A percentile compares a stretch with the other conserved stretches of the same genome.
Evolutionary conservation across 768 basidiomycete species (phyloP).

Genomic region (Nevesoporus exiguus): DNA sequence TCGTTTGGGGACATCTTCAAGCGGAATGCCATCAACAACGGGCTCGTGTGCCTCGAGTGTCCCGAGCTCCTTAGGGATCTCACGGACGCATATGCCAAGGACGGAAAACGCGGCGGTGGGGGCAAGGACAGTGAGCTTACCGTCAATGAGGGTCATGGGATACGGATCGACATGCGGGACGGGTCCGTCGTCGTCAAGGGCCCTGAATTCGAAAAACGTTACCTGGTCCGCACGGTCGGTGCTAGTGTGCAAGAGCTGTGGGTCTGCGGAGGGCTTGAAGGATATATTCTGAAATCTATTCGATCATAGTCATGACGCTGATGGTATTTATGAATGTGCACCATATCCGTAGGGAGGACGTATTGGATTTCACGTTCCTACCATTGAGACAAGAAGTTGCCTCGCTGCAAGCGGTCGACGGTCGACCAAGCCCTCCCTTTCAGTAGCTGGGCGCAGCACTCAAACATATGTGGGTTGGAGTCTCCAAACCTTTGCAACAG

Average conservation of each 20-base stretch:
- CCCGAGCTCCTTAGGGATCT: constrained; percentile 86
- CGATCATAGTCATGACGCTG: constrained; percentile 30
- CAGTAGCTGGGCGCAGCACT: not conserved
- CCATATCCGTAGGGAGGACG: not conserved
- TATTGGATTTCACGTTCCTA: not conserved
- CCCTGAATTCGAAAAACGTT: constrained; percentile 46
- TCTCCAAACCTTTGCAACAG: not conserved
- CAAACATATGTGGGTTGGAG: not conserved
- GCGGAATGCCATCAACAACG: constrained; percentile 98
- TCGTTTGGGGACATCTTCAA: constrained; percentile 99
- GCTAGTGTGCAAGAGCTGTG: constrained; percentile 96
- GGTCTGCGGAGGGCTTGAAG: constrained; percentile 93
- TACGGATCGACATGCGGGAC: constrained; percentile 65
- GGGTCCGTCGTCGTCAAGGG: constrained; percentile 61
- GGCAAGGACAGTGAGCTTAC: constrained; percentile 82
- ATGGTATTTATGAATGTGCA: not conserved
- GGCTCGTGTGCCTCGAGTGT: constrained; percentile 89
- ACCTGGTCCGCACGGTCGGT: constrained; percentile 76
- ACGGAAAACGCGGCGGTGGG: constrained; percentile 73
- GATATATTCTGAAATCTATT: constrained; percentile 79
- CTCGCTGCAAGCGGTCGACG: no score
- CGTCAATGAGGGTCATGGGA: constrained; percentile 62
- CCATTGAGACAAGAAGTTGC: not conserved
- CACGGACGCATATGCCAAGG: constrained; percentile 69
- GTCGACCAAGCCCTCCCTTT: no score